Evolutionary conservation across 306 rosid species (phyloP).

Genomic region (Cucurbita pepo): DNA sequence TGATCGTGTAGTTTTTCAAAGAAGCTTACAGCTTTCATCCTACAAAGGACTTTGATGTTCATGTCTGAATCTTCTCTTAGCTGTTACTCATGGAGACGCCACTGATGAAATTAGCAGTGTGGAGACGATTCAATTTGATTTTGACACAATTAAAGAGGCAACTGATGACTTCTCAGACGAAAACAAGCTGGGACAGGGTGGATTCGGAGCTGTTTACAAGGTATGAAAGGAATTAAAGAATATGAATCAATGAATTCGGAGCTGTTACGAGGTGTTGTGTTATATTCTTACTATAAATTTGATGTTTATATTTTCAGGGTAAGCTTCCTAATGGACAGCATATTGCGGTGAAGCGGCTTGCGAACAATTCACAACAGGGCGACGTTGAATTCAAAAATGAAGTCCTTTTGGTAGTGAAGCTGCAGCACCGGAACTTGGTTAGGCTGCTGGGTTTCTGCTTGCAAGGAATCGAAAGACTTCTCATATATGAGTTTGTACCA

Average conservation of each 20-base stretch:
- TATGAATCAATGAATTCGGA: too few relatives aligned
- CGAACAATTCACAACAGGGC: background rate
- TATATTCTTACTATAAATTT: background rate
- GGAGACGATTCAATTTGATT: background rate
- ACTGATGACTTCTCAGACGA: background rate
- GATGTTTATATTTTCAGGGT: background rate
- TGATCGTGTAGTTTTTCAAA: background rate
- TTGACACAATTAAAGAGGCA: background rate
- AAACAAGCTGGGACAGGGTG: background rate
- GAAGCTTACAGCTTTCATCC: background rate
- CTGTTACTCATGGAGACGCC: background rate
- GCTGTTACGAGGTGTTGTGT: background rate
- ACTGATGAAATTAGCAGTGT: background rate
- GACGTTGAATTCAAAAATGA: background rate
- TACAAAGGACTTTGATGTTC: background rate
- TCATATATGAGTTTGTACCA: slow-evolving; percentile 1
- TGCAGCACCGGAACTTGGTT: background rate
- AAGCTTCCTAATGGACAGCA: background rate
- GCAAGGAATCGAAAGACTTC: background rate
- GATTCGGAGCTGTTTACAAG: background rate
- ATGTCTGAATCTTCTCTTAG: background rate
- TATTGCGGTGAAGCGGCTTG: background rate
- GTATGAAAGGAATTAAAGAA: background rate
- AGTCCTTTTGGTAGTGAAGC: background rate
- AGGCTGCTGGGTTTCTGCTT: background rate